These are phyloP conservation scores for Coemansia sp. DNA, from an alignment of 192 early-diverging fungal species.

Conservation along the genomic window DNA sequence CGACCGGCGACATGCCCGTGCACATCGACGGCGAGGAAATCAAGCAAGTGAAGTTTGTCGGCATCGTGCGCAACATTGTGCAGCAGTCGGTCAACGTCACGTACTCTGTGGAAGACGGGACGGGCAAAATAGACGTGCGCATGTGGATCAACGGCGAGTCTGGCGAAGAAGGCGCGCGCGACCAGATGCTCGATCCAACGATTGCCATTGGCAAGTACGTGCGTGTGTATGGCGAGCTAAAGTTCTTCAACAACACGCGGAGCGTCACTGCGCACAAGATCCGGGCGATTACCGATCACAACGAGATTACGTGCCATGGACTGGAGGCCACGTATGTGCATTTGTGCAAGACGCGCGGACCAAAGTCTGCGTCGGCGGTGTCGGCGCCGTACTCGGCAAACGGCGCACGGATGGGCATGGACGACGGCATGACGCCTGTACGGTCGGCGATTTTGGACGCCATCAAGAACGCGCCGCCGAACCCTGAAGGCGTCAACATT, in stretches of 20 bases:
- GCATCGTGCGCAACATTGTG: conserved; percentile 59
- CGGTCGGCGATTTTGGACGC: conserved; percentile 32
- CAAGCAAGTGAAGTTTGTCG: conserved; percentile 73
- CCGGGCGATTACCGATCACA: conserved; percentile 63
- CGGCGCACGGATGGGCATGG: conserved; percentile 8
- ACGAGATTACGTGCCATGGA: conserved; percentile 79
- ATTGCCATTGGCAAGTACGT: conserved; percentile 61
- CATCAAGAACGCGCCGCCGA: conserved; percentile 8
- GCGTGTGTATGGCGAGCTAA: conserved; percentile 69
- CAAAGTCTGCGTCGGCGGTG: conserved; percentile 7
- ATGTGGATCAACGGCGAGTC: conserved; percentile 55
- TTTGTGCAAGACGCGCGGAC: conserved; percentile 54
- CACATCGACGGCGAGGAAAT: conserved; percentile 70
- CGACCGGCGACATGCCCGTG: conserved; percentile 60
- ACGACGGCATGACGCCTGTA: conserved; percentile 10
- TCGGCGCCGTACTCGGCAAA: conserved; percentile 9
- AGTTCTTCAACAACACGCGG: conserved; percentile 60
- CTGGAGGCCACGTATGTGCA: conserved; percentile 69
- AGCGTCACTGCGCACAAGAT: conserved; percentile 59
- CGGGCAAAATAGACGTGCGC: conserved; percentile 70
- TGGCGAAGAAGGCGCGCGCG: conserved; percentile 9
- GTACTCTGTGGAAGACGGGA: conserved; percentile 82
- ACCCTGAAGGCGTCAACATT: conserved; percentile 55
- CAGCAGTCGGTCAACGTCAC: conserved; percentile 59
- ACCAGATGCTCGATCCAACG: conserved; percentile 17